These are phyloP conservation scores for Yarrowia galli DNA, from an alignment of 1,139 yeast species.

Conservation along the genomic window DNA sequence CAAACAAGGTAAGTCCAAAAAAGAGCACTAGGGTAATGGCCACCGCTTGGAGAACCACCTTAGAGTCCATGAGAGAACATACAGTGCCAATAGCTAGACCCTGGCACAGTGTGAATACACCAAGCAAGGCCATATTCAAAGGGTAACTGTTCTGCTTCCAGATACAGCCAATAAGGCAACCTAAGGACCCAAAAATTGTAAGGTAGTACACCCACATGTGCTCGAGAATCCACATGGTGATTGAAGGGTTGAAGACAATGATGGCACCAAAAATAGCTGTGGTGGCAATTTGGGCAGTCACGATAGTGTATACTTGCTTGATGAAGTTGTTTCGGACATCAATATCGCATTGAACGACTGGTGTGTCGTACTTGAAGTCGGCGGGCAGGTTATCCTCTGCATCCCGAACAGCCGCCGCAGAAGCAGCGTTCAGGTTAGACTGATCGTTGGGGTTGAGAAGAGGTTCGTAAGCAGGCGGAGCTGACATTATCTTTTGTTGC, in stretches of 20 bases:
- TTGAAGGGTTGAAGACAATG: constrained; percentile 58
- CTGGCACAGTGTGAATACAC: constrained; percentile 75
- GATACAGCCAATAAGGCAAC: constrained; percentile 65
- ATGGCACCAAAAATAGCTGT: constrained; percentile 68
- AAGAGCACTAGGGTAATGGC: constrained; percentile 73
- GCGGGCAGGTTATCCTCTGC: constrained; percentile 56
- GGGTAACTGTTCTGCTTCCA: constrained; percentile 72
- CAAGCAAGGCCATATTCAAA: constrained; percentile 62
- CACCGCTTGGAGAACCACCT: constrained; percentile 73
- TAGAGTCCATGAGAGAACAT: constrained; percentile 69
- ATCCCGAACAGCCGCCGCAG: constrained; percentile 43
- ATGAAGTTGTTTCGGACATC: constrained; percentile 78
- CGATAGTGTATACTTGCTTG: constrained; percentile 78
- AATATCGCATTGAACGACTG: constrained; percentile 78
- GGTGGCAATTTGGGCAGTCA: constrained; percentile 66
- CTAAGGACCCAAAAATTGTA: constrained; percentile 65
- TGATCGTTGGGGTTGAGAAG: constrained; percentile 32
- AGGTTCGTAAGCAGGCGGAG: constrained; percentile 38
- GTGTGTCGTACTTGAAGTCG: constrained; percentile 83
- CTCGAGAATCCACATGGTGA: constrained; percentile 65
- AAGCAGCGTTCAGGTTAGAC: constrained; percentile 17
- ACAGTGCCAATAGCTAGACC: constrained; percentile 75
- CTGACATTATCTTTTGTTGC: constrained; percentile 9
- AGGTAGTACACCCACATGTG: constrained; percentile 69
- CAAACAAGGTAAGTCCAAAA: constrained; percentile 75